These are phyloP conservation scores for sunflower (Helianthus annuus) DNA, from an alignment of 129 eudicot genomes.

Conservation along the genomic window HanXRQr2.0-SUNRISE NC_035441.2:120700587-120701086, in stretches of 20 bases:
- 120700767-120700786: conserved; percentile 4
- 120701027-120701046: too few species aligned
- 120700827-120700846: conserved; percentile 11
- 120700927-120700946: conserved; percentile 1
- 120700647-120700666: neutral
- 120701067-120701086: too few species aligned
- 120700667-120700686: neutral
- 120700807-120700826: conserved; percentile 1
- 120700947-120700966: neutral
- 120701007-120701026: too few species aligned
- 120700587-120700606: too few species aligned
- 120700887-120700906: neutral
- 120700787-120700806: neutral
- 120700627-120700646: conserved; percentile 7
- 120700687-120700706: neutral
- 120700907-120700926: neutral
- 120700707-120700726: neutral
- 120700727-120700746: neutral
- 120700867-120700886: neutral
- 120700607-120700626: neutral
- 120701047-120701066: too few species aligned
- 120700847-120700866: neutral
- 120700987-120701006: too few species aligned
- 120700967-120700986: neutral
- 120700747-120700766: neutral